A percentile compares a stretch with the other conserved stretches of the same genome.
These are phyloP conservation scores for Mortierella sp. DNA, from an alignment of 371 early-diverging fungal genomes.

Conservation along the genomic window DNA sequence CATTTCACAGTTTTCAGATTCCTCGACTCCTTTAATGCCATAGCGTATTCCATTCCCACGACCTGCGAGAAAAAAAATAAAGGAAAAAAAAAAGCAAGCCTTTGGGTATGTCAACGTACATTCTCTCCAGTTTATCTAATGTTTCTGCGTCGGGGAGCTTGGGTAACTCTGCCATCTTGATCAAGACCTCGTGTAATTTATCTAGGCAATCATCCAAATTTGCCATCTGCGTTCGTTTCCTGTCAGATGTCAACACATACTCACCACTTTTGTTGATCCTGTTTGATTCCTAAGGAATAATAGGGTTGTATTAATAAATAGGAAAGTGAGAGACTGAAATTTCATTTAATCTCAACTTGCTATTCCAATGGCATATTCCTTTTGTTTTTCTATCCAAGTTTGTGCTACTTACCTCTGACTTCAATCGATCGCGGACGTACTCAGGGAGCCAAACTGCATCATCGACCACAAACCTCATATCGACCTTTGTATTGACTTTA, in stretches of 20 bases:
- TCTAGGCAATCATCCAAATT: slow-evolving; percentile 87
- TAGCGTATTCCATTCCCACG: not conserved
- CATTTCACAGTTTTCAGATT: not conserved
- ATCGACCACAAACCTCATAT: slow-evolving; percentile 76
- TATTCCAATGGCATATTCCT: not conserved
- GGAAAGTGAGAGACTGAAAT: no score
- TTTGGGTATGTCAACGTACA: slow-evolving; percentile 61
- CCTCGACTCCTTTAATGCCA: not conserved
- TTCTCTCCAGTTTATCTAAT: slow-evolving; percentile 67
- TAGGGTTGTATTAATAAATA: not conserved
- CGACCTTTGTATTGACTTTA: slow-evolving; percentile 89
- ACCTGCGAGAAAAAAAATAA: slow-evolving; percentile 11
- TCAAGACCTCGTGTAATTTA: slow-evolving; percentile 75
- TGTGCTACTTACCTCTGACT: slow-evolving; percentile 41
- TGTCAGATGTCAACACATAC: slow-evolving; percentile 80
- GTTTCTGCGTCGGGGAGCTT: slow-evolving; percentile 78
- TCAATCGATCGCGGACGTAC: slow-evolving; percentile 69
- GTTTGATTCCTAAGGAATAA: slow-evolving; percentile 58
- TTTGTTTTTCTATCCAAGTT: not conserved
- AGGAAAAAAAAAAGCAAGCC: slow-evolving; percentile 4
- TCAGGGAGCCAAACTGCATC: slow-evolving; percentile 85
- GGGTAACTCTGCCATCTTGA: slow-evolving; percentile 76
- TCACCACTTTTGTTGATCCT: slow-evolving; percentile 81
- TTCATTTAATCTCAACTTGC: not conserved
- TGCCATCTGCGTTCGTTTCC: slow-evolving; percentile 82